Percentiles rank a stretch among this genome's conserved stretches.
Conservation (phyloP, 345 rosid genomes). For the Cardamine resedifolia region DNA sequence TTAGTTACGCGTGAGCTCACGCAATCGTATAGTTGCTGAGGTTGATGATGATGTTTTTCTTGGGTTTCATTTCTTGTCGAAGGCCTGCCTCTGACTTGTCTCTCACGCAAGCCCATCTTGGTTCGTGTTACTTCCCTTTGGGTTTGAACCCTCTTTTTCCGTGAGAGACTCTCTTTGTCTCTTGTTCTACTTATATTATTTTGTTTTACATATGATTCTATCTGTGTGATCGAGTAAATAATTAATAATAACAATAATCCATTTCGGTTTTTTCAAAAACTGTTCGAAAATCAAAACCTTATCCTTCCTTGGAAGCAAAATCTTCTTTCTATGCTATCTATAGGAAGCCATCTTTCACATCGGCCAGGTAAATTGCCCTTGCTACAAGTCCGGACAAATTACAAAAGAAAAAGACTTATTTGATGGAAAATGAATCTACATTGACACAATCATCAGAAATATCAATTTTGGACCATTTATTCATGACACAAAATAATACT, state of each 20-base stretch:
- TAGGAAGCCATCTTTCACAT: conserved; percentile 25
- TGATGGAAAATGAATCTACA: neutral
- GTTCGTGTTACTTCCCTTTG: neutral
- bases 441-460: neutral
- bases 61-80: neutral
- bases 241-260: neutral
- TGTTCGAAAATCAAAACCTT: neutral
- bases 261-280: neutral
- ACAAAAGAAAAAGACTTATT: neutral
- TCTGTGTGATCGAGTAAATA: neutral
- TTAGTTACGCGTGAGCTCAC: neutral
- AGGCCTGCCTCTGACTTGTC: neutral
- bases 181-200: neutral
- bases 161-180: neutral
- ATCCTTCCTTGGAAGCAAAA: conserved; percentile 22
- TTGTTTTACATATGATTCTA: neutral
- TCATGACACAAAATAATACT: neutral
- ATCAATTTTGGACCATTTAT: neutral
- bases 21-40: neutral
- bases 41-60: neutral
- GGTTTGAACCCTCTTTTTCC: neutral
- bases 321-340: conserved; percentile 14
- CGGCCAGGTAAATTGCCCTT: conserved; percentile 11
- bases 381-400: conserved; percentile 2
- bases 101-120: neutral